A percentile compares a stretch with the other conserved stretches of the same genome.
These are phyloP conservation scores for Phalaenopsis hybrid DNA, from an alignment of 116 monocot species.

Conservation along the genomic window DNA sequence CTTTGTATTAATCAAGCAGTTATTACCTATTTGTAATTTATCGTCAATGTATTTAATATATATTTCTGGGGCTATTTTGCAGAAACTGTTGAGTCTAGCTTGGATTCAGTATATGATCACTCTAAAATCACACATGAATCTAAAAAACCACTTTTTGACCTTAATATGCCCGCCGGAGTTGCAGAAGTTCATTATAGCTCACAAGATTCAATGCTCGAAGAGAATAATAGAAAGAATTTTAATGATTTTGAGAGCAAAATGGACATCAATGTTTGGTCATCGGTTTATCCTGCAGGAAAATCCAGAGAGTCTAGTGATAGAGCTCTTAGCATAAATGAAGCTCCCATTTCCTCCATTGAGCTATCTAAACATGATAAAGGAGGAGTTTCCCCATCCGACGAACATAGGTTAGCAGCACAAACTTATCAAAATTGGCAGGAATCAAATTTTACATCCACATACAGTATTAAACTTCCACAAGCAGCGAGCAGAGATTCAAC, in stretches of 20 bases:
- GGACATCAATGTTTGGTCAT: not conserved
- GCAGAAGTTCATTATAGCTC: too few relatives aligned
- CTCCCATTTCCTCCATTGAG: too few relatives aligned
- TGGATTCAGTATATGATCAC: not conserved
- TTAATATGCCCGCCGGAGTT: not conserved
- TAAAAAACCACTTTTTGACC: constrained; percentile 4
- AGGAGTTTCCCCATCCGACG: too few relatives aligned
- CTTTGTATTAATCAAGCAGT: not conserved
- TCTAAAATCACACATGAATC: not conserved
- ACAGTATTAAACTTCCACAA: too few relatives aligned
- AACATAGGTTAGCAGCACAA: too few relatives aligned
- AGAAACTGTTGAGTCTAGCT: constrained; percentile 2
- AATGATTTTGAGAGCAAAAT: not conserved
- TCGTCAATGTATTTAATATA: not conserved
- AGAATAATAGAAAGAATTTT: too few relatives aligned
- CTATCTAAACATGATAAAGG: too few relatives aligned
- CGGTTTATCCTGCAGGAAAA: not conserved
- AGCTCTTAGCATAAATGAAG: constrained; percentile 1
- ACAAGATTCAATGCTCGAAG: too few relatives aligned
- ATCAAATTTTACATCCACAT: too few relatives aligned
- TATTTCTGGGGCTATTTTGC: not conserved
- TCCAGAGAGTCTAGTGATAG: not conserved
- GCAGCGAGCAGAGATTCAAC: not conserved
- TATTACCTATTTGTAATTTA: not conserved
- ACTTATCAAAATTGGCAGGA: not conserved